Evolutionary conservation across 2,329 filamentous ascomycete species (phyloP), one percentile per base, ranked within the genome.

Genomic region (Sordariomycetes sp.): DNA sequence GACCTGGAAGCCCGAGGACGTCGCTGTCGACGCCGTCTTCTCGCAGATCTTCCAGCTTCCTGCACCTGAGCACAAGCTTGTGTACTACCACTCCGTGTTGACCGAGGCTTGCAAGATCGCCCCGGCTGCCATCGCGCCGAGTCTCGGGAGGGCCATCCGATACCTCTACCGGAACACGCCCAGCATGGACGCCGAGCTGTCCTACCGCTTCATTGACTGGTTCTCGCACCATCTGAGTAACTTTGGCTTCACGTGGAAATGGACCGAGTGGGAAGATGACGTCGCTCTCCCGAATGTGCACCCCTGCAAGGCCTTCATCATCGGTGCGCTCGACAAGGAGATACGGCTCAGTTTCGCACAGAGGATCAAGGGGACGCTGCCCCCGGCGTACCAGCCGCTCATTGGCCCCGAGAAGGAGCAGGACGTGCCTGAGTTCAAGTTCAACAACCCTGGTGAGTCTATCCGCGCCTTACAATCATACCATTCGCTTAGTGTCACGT

Each of bases 241-340:
- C 74, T 99, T 99, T 68, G 94, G 95, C 56, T 99, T 97, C 69
- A 94, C 94, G 10, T 99, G 94, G 94, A 97, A 97, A 72, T 99
- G 94, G 94, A 86, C 87, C 17, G 94, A 99, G 73, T 99, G 94
- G 94, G 80, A 88, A 53, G 89, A 91, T 17, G 90, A 97, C 67
- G 84, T 96, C 17, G 78, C 83, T 51, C 78, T 95, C 28, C 81
- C 89, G 0, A 76, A 86, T 60, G 74, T 94, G 36, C 84, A 96
- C 67, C 91, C 94, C 1, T 87, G 86, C 73, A 96, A 96, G 72
- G 89, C 92, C 35, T 96, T 99, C 71, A 94, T 99, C 62, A 77
- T 85, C 56, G 92, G 90, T 22, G 87, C 90, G 3, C 74, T 99
- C 59, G 94, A 99, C 67, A 97, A 97, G 74, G 94, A 99, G 73